Conservation (phyloP, 1,139 yeast genomes). For the Taiozyma sp. region DNA sequence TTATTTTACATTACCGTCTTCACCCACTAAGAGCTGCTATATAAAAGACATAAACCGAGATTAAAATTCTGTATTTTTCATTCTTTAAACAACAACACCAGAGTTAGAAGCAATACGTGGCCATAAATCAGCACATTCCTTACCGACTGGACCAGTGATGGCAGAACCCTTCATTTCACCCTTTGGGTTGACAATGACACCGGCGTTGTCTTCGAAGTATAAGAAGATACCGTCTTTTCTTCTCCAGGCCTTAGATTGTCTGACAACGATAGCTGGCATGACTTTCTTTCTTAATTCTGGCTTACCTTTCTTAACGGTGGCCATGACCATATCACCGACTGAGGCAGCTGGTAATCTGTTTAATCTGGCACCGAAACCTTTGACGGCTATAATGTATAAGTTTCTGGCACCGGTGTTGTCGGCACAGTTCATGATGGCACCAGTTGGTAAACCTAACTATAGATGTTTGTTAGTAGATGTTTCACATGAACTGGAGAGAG, state of each 20-base stretch:
- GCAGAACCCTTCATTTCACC: slow-evolving; percentile 99
- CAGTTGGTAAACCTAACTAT: slow-evolving; percentile 97
- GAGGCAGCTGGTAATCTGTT: slow-evolving; percentile 99
- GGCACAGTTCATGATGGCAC: slow-evolving; percentile 99
- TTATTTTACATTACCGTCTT: neutral
- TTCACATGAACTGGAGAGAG: neutral
- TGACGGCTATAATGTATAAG: slow-evolving; percentile 98
- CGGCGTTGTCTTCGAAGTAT: slow-evolving; percentile 99
- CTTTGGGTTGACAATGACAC: slow-evolving; percentile 99
- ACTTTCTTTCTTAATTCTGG: slow-evolving; percentile 99
- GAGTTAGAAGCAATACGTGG: slow-evolving; percentile 99
- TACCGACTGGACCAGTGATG: slow-evolving; percentile 99
- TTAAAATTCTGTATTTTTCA: neutral
- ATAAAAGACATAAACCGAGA: neutral
- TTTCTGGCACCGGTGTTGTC: slow-evolving; percentile 99
- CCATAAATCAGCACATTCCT: slow-evolving; percentile 99
- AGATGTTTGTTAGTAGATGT: slow-evolving; percentile 27
- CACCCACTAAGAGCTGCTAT: neutral
- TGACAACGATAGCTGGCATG: slow-evolving; percentile 99
- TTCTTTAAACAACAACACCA: slow-evolving; percentile 95
- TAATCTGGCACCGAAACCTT: slow-evolving; percentile 99
- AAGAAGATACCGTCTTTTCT: slow-evolving; percentile 99
- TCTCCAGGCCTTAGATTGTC: slow-evolving; percentile 99
- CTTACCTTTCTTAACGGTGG: slow-evolving; percentile 99
- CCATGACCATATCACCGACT: slow-evolving; percentile 99